Evolutionary conservation across 2,329 filamentous ascomycete species (phyloP).

Genomic region (Metarhizium humberi): DNA sequence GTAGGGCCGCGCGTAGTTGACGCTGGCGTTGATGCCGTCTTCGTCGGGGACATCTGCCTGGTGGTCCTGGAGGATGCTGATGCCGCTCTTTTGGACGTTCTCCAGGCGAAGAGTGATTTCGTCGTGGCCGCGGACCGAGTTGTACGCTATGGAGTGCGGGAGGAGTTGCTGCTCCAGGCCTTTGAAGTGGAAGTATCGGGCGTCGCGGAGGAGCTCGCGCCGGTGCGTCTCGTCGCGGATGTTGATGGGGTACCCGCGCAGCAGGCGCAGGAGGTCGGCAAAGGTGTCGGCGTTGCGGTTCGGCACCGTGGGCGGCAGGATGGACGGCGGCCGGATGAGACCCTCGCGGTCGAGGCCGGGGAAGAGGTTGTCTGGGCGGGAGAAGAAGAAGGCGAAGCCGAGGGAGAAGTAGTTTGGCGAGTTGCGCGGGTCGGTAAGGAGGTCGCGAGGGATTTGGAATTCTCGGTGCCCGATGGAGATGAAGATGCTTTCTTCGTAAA

Average conservation of each 20-base stretch:
- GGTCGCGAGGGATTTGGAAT: conserved; percentile 82
- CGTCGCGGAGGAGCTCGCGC: conserved; percentile 69
- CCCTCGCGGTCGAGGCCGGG: conserved; percentile 72
- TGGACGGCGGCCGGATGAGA: conserved; percentile 77
- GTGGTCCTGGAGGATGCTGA: conserved; percentile 51
- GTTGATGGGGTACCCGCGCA: conserved; percentile 74
- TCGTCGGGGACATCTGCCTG: conserved; percentile 9
- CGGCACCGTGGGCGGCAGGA: conserved; percentile 72
- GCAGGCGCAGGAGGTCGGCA: conserved; percentile 67
- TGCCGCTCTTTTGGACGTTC: conserved; percentile 80
- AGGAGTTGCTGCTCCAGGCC: conserved; percentile 83
- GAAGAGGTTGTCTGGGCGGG: conserved; percentile 68
- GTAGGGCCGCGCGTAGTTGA: conserved; percentile 77
- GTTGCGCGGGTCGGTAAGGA: conserved; percentile 79
- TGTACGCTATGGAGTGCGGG: conserved; percentile 65
- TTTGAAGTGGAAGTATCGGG: conserved; percentile 87
- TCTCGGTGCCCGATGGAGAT: conserved; percentile 80
- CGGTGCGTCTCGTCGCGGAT: conserved; percentile 72
- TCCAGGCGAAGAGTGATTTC: conserved; percentile 77
- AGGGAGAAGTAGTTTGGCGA: conserved; percentile 94
- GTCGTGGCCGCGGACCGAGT: conserved; percentile 54
- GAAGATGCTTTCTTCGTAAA: conserved; percentile 87
- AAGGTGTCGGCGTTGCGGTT: conserved; percentile 79
- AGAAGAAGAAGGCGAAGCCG: conserved; percentile 83
- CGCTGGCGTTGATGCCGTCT: conserved; percentile 36